phyloP scores from a whole-genome alignment of 202 grass and related monocot genomes.

The Dendrocalamus latiflorus region DNA sequence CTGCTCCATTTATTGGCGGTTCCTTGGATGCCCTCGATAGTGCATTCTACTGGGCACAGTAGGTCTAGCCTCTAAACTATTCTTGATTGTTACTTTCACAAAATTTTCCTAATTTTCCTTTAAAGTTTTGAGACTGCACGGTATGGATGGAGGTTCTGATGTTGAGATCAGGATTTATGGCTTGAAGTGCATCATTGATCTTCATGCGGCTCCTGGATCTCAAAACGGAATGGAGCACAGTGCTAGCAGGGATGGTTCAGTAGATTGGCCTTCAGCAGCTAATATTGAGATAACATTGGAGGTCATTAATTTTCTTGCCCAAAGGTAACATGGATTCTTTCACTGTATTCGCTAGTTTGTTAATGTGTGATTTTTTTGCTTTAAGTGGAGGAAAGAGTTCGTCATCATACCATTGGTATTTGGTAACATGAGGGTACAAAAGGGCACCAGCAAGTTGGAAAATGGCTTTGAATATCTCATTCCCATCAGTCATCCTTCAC shows the following conservation, averaged over 20 bases:
- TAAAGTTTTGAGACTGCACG: slow-evolving; percentile 15
- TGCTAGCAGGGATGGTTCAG: slow-evolving; percentile 67
- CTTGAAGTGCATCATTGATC: slow-evolving; percentile 74
- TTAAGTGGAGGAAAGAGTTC: neutral
- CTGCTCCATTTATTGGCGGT: slow-evolving; percentile 61
- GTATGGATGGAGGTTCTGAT: slow-evolving; percentile 13
- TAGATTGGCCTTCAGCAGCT: slow-evolving; percentile 48
- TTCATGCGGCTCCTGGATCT: slow-evolving; percentile 68
- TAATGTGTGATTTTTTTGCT: too few relatives aligned
- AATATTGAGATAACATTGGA: slow-evolving; percentile 50
- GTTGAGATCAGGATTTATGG: slow-evolving; percentile 50
- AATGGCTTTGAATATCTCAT: neutral
- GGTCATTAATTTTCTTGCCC: slow-evolving; percentile 54
- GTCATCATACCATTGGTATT: neutral
- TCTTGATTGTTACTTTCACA: neutral
- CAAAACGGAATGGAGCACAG: slow-evolving; percentile 76
- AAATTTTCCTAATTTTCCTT: too few relatives aligned
- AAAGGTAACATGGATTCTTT: slow-evolving; percentile 44
- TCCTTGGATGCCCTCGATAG: slow-evolving; percentile 51
- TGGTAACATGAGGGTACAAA: slow-evolving; percentile 5
- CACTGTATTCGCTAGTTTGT: neutral
- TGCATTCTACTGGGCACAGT: slow-evolving; percentile 73
- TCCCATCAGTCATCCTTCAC: neutral
- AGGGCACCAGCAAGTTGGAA: neutral
- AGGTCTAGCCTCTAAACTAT: slow-evolving; percentile 45